phyloP scores from a whole-genome alignment of 225 moss, liverwort and hornwort genomes.

The Marchantia paleacea region DNA sequence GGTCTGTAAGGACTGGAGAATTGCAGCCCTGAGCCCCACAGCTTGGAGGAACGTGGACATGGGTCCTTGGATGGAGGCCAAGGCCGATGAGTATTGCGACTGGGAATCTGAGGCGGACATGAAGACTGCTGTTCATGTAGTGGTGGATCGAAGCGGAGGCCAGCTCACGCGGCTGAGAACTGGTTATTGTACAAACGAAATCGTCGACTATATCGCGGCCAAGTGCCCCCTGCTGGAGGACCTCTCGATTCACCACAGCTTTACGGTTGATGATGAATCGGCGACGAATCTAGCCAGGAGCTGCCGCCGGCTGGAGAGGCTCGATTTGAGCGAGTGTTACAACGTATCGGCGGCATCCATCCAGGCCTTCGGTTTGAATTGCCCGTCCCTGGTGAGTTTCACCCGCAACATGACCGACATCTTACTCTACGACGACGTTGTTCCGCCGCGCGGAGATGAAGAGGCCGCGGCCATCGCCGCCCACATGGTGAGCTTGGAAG shows the following conservation, averaged over 20 bases:
- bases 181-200: neutral
- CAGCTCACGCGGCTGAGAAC: constrained; percentile 13
- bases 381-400: neutral
- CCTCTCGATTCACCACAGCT: constrained; percentile 11
- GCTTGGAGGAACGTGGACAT: constrained; percentile 20
- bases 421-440: neutral
- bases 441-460: constrained; percentile 23
- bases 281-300: neutral
- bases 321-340: constrained; percentile 26
- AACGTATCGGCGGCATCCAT: neutral
- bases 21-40: neutral
- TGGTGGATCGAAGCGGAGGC: constrained; percentile 20
- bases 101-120: neutral
- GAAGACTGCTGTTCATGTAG: neutral
- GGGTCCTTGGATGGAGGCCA: constrained; percentile 11
- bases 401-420: constrained; percentile 13
- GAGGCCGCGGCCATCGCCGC: constrained; percentile 22
- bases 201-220: constrained; percentile 4
- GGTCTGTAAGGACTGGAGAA: constrained; percentile 27
- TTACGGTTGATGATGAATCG: neutral
- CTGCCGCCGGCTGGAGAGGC: neutral
- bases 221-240: constrained; percentile 3
- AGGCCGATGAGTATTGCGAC: neutral
- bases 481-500: constrained; percentile 24
- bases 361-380: constrained; percentile 3